Evolutionary conservation across 1,284 basidiomycete species (phyloP), one percentile per base, ranked within the genome.

Genomic region (Heliocybe sulcata): DNA sequence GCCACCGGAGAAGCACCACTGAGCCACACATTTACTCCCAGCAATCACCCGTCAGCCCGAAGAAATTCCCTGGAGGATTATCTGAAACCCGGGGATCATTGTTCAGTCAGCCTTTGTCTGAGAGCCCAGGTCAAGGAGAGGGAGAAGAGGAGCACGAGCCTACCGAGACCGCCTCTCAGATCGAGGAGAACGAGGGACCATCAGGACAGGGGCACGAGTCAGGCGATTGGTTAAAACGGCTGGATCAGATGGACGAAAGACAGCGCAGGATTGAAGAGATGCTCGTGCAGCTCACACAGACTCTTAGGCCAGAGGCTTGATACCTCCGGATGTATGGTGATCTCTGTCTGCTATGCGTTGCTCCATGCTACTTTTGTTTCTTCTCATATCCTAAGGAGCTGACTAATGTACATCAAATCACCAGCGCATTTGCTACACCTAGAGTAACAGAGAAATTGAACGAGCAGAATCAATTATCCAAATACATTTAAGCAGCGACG

Each of bases 251-350:
- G 53, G 87, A 90, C 63, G 71, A 72, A 61, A 70, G 76, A 55
- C 84, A 90, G 65, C 71, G 75, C 63, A 74, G 81, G 58, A 87
- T 90, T 50, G 87, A 90, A 63, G 70, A 73, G 14, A 59, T 90
- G 54, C 71, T 90, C 35, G 59, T 69, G 27, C 69, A 74, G 55
- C 56, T 75, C 50, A 60, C 60, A 22, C 51, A 29, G 20, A 29
- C 9, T 35, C 9, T 31, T n/a, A 20, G 38, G 12, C n/a, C 38
- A 14, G 29, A 33, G 16, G 12, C 4, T 14, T 19, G 29, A 31
- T 35, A 25, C 12, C 16, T 26, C 22, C 8, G 10, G 23, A 12
- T 20, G 22, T n/a, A 29, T 11, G n/a, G 12, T 8, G 25, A 25
- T 26, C 20, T 4, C 8, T 26, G 14, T 26, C 11, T 8, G 10